These are phyloP conservation scores for Erysimum cheiri DNA, from an alignment of 441 rosid genomes.

Conservation along the genomic window DNA sequence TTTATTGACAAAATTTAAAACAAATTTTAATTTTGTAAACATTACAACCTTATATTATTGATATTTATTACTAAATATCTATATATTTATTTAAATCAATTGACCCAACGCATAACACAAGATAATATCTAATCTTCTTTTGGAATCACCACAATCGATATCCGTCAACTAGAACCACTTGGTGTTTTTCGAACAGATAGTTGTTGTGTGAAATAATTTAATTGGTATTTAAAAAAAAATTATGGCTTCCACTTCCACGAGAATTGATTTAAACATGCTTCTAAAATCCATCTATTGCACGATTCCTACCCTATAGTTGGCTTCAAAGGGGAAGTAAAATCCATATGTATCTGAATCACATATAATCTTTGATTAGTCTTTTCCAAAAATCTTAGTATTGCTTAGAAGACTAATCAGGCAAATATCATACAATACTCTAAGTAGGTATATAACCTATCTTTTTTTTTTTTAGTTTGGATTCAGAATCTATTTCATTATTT, in stretches of 20 bases:
- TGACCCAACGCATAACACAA: too few relatives aligned
- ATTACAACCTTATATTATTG: too few relatives aligned
- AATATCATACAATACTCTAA: constrained; percentile 4
- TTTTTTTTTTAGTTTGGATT: constrained; percentile 13
- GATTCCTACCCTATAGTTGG: background rate
- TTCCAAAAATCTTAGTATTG: background rate
- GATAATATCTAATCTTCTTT: too few relatives aligned
- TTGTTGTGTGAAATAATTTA: too few relatives aligned
- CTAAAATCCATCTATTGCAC: background rate
- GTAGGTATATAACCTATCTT: too few relatives aligned
- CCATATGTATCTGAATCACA: background rate
- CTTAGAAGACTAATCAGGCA: background rate
- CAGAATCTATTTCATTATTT: background rate
- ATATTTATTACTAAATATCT: too few relatives aligned
- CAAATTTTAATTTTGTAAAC: background rate
- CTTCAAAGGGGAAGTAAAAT: background rate
- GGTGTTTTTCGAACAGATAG: too few relatives aligned
- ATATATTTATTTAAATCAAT: too few relatives aligned
- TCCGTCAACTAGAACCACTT: too few relatives aligned
- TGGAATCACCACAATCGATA: too few relatives aligned
- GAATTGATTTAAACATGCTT: background rate
- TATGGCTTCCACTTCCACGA: background rate
- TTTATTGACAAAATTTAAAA: background rate
- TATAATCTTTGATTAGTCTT: background rate
- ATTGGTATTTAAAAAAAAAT: too few relatives aligned